Base-by-base conservation (phyloP, 1,139 yeast genomes). In the Nakaseomyces sp. region DNA sequence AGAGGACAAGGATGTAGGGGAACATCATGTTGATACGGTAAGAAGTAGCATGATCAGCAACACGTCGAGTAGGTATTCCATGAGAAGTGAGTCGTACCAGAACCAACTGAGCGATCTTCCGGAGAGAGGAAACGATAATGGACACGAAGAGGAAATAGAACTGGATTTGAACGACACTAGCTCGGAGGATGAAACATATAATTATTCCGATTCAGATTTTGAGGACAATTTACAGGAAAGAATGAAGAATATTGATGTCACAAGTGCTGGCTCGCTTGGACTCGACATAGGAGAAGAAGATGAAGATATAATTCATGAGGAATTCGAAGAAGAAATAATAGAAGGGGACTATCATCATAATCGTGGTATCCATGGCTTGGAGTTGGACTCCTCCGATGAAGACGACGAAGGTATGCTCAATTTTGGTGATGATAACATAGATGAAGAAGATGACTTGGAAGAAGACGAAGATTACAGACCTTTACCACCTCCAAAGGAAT, bases 401-500 rank as follows among this genome's bases (percentile, higher is more conserved):
- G 40, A 35, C 15, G 17, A 25, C 20, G 40, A 26, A 15, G 36
- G 24, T 9, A 18, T 32, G 36, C 15, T 18, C 7, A 13, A 35
- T 15, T 41, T 41, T 28, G 40, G 28, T n/a, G 50, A 47, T 5
- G 50, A 44, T 6, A 49, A 46, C 9, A 44, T 44, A n/a, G n/a
- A n/a, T 12, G 43, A 41, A 7, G 49, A 47, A 12, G 55, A 46
- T 15, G 55, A 49, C 2, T 49, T 47, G 3, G 59, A 53, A 12
- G 61, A 55, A 1, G 54, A 50, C 2, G 68, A 63, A 26, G 66
- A 65, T 25, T 62, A 60, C 37, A 61, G 60, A 36, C 93, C 95
- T 1, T 66, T 88, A 24, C 79, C 86, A 8, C 93, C 93, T 1
- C 91, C 93, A 24, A 75, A 77, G 45, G 95, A 87, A 54, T 67